Evolutionary conservation across 1,139 yeast species (phyloP), one percentile per base, ranked within the genome.

Genomic region (Debaryomycetaceae sp.): DNA sequence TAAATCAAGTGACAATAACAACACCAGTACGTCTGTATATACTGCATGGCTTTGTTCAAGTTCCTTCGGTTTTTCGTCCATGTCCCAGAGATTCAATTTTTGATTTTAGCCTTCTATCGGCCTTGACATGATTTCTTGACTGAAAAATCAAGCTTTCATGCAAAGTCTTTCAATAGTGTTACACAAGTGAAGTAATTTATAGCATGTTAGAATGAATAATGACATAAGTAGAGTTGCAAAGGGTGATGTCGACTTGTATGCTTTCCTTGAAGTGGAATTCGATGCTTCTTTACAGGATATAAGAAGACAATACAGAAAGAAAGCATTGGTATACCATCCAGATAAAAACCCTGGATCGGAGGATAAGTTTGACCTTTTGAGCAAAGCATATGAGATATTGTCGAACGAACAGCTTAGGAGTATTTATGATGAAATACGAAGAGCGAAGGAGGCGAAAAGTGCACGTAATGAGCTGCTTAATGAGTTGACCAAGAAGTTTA

Each of bases 241-340:
- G 24, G 70, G 69, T 3, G 55, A 59, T 9, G 40, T 61, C 11
- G 73, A 72, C 43, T 52, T 70, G 33, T 72, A 70, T 40, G 54
- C 53, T 33, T 63, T 59, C 40, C 50, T 72, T 1, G 64, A 56
- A 5, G 58, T 69, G 5, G 35, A 48, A 0, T 50, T 52, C 0
- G 49, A 52, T 4, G 59, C 66, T 2, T 61, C 76, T 3, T 82
- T 76, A 19, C 38, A 63, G 1, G 94, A 85, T 45, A 72, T 92
- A 46, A 87, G 87, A 60, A 83, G 81, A 58, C 95, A 95, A 5
- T 92, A 87, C 57, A 73, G 97, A 41, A 80, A 76, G 52, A 79
- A 79, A 54, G 98, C 98, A 0, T 68, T 91, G 16, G 69, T 66
- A 45, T 81, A 79, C 44, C 98, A 92, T 51, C 83, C 83, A 0